Evolutionary conservation across 202 grass and related monocot genomes (phyloP).

Genomic region (Elaeis oleifera): DNA sequence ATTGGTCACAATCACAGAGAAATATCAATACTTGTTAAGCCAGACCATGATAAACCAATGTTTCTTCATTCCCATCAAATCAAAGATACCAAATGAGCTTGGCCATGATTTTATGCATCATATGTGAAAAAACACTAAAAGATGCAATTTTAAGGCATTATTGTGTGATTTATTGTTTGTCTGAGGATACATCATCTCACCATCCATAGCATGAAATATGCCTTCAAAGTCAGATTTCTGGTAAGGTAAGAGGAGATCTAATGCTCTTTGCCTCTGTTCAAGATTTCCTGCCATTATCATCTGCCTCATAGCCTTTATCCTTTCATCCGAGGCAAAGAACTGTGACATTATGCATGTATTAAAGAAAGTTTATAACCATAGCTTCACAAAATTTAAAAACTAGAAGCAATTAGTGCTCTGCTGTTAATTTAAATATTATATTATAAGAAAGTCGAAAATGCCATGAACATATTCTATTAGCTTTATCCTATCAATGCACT

Average conservation of each 20-base stretch:
- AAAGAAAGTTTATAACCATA: too few species aligned
- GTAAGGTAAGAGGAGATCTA: conserved; percentile 81
- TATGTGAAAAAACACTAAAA: too few species aligned
- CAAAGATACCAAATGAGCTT: neutral
- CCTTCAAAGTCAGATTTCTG: conserved; percentile 95
- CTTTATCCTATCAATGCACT: too few species aligned
- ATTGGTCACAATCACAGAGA: too few species aligned
- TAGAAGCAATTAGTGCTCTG: too few species aligned
- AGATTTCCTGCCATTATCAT: conserved; percentile 95
- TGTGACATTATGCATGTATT: conserved; percentile 20
- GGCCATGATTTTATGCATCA: neutral
- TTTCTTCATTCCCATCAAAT: neutral
- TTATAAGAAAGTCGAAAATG: too few species aligned
- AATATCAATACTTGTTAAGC: too few species aligned
- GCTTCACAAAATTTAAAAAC: neutral
- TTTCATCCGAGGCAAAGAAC: conserved; percentile 99
- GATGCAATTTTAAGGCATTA: too few species aligned
- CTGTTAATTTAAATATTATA: too few species aligned
- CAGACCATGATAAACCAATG: too few species aligned
- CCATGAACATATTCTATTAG: too few species aligned
- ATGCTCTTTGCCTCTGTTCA: conserved; percentile 74
- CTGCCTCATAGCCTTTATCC: conserved; percentile 94
- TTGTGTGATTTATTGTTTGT: too few species aligned
- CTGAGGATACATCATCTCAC: conserved; percentile 23
- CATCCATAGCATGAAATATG: conserved; percentile 96